Percentiles rank a stretch among this genome's conserved stretches.
These are phyloP conservation scores for Teunomyces funiuensis DNA, from an alignment of 805 yeast genomes.

Conservation along the genomic window DNA sequence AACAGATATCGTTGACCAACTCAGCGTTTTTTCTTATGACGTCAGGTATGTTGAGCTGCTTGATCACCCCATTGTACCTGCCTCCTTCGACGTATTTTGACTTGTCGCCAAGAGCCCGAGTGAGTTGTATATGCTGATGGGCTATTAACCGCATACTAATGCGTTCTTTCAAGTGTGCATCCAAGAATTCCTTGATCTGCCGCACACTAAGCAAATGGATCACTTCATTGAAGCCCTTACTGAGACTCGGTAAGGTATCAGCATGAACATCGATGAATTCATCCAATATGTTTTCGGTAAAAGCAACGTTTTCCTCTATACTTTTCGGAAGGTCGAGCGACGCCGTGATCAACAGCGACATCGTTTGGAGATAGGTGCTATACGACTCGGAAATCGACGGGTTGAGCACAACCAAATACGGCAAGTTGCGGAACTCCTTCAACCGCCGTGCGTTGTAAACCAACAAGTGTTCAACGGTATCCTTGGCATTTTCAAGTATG, in stretches of 20 bases:
- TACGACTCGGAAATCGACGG: constrained; percentile 83
- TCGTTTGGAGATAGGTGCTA: constrained; percentile 67
- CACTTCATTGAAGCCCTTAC: constrained; percentile 80
- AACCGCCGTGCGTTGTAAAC: constrained; percentile 70
- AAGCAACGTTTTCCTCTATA: constrained; percentile 51
- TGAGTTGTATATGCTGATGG: constrained; percentile 75
- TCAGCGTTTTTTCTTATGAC: constrained; percentile 65
- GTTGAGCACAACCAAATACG: constrained; percentile 81
- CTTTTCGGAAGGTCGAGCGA: constrained; percentile 42
- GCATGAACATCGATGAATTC: constrained; percentile 73
- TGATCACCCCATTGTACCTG: constrained; percentile 56
- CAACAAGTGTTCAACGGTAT: constrained; percentile 56
- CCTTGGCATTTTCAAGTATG: constrained; percentile 47
- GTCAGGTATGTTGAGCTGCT: constrained; percentile 60
- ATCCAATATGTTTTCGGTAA: constrained; percentile 50
- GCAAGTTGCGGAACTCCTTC: constrained; percentile 67
- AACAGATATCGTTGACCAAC: constrained; percentile 79
- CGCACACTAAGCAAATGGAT: constrained; percentile 44
- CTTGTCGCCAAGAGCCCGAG: constrained; percentile 40
- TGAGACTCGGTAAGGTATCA: constrained; percentile 78
- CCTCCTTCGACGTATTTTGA: constrained; percentile 55
- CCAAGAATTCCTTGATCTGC: constrained; percentile 62
- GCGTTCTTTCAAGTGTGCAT: constrained; percentile 76
- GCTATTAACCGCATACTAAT: constrained; percentile 85
- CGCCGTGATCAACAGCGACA: constrained; percentile 40